phyloP scores from a whole-genome alignment of 352 stramenopile species.

The Globisporangium megalacanthum region DNA sequence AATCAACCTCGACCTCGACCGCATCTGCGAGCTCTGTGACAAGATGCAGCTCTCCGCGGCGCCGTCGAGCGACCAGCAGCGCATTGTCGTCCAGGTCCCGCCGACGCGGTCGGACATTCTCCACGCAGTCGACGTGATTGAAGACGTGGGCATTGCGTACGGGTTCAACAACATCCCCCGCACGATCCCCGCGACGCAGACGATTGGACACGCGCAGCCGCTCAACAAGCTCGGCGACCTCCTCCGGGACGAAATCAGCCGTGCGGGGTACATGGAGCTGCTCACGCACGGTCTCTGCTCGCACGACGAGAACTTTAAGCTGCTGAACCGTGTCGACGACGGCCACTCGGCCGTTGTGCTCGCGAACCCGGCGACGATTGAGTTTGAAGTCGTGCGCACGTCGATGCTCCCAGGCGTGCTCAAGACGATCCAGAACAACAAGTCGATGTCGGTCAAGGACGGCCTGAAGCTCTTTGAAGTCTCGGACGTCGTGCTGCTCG shows the following conservation, averaged over 20 bases:
- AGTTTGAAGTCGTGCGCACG: constrained; percentile 99
- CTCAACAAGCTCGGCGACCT: constrained; percentile 98
- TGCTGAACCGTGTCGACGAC: constrained; percentile 83
- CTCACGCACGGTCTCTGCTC: constrained; percentile 97
- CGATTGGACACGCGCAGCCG: constrained; percentile 93
- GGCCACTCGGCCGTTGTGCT: constrained; percentile 90
- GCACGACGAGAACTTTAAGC: constrained; percentile 97
- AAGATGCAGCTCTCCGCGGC: constrained; percentile 98
- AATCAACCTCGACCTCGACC: constrained; percentile 78
- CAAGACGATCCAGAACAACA: constrained; percentile 99
- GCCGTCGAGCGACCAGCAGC: constrained; percentile 47
- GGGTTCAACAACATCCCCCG: constrained; percentile 99
- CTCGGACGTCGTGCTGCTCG: constrained; percentile 97
- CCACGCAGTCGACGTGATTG: constrained; percentile 98
- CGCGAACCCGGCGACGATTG: constrained; percentile 98
- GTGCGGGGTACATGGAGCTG: constrained; percentile 97
- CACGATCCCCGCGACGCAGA: constrained; percentile 93
- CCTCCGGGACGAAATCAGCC: constrained; percentile 96
- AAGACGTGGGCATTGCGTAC: constrained; percentile 99
- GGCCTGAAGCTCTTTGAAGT: constrained; percentile 99
- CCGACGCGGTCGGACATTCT: constrained; percentile 98
- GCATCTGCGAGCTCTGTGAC: constrained; percentile 92
- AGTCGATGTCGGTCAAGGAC: constrained; percentile 93
- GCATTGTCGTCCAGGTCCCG: constrained; percentile 92
- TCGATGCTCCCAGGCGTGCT: constrained; percentile 97